Conservation (phyloP, 208 protist species). For the Angomonas deanei region DNA sequence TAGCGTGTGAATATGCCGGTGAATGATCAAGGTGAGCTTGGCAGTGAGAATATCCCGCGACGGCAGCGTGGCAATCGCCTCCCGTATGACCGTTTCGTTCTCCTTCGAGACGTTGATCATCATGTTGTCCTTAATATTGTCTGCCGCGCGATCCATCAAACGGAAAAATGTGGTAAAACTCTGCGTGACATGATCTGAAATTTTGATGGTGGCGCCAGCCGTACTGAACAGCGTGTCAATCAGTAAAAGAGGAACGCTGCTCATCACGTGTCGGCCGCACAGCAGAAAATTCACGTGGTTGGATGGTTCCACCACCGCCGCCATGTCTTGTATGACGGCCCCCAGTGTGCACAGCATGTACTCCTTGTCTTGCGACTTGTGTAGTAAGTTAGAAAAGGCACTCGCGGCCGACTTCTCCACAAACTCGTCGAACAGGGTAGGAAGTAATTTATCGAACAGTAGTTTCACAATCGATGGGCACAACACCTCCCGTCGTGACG, state of each 20-base stretch:
- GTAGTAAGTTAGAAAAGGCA: slow-evolving; percentile 6
- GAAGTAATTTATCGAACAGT: slow-evolving; percentile 3
- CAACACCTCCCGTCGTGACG: slow-evolving; percentile 22
- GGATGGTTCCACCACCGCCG: slow-evolving; percentile 9
- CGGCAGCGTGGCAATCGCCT: slow-evolving; percentile 62
- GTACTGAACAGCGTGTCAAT: slow-evolving; percentile 39
- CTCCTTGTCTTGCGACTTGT: slow-evolving; percentile 10
- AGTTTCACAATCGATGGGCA: slow-evolving; percentile 16
- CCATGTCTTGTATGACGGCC: slow-evolving; percentile 45
- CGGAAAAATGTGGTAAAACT: slow-evolving; percentile 62
- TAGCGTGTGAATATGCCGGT: slow-evolving; percentile 61
- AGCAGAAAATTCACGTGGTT: slow-evolving; percentile 22
- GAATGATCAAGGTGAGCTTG: slow-evolving; percentile 61
- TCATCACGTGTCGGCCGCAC: slow-evolving; percentile 41
- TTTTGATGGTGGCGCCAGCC: slow-evolving; percentile 23
- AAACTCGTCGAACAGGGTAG: not conserved
- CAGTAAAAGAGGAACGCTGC: slow-evolving; percentile 32
- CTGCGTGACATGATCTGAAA: slow-evolving; percentile 20
- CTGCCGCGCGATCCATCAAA: slow-evolving; percentile 62
- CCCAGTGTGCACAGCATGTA: slow-evolving; percentile 56
- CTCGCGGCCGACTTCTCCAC: not conserved
- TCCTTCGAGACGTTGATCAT: slow-evolving; percentile 32
- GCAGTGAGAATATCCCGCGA: slow-evolving; percentile 39
- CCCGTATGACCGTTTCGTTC: slow-evolving; percentile 33
- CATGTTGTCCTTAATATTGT: slow-evolving; percentile 62